Conservation (phyloP, 2,329 filamentous ascomycete genomes). For the Ambrosiella cleistominuta region DNA sequence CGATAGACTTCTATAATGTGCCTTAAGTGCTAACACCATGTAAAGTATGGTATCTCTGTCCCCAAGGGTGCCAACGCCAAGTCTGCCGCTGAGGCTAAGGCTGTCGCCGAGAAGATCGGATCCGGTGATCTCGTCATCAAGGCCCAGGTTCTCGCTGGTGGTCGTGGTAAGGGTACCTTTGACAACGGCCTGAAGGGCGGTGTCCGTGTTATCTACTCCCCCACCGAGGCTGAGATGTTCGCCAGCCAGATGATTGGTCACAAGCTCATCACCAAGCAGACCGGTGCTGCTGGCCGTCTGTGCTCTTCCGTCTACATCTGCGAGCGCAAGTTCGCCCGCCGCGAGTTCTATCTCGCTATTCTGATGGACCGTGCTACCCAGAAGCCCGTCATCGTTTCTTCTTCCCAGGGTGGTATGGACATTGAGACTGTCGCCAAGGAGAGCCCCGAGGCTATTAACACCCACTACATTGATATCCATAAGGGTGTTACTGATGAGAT, state of each 20-base stretch:
- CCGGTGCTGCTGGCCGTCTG: constrained; percentile 76
- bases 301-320: constrained; percentile 98
- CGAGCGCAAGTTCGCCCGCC: constrained; percentile 97
- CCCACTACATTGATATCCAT: constrained; percentile 86
- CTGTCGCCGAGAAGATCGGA: constrained; percentile 77
- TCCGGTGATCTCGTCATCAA: constrained; percentile 98
- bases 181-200: constrained; percentile 98
- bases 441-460: constrained; percentile 86
- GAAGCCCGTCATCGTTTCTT: constrained; percentile 87
- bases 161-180: constrained; percentile 92
- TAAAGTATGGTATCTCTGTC: constrained; percentile 80
- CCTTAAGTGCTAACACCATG: constrained; percentile 3
- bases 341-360: constrained; percentile 97
- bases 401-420: constrained; percentile 97
- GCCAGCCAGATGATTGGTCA: constrained; percentile 99
- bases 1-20: constrained; percentile 3
- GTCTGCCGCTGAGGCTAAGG: constrained; percentile 72
- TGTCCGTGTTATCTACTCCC: constrained; percentile 97
- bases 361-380: constrained; percentile 93
- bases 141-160: constrained; percentile 94
- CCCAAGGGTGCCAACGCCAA: constrained; percentile 78
- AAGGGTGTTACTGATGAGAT: constrained; percentile 90
- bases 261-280: constrained; percentile 99
- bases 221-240: constrained; percentile 90
- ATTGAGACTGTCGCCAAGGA: constrained; percentile 98